Conservation (phyloP, 345 rosid species). For the Populus pruinosa region DNA sequence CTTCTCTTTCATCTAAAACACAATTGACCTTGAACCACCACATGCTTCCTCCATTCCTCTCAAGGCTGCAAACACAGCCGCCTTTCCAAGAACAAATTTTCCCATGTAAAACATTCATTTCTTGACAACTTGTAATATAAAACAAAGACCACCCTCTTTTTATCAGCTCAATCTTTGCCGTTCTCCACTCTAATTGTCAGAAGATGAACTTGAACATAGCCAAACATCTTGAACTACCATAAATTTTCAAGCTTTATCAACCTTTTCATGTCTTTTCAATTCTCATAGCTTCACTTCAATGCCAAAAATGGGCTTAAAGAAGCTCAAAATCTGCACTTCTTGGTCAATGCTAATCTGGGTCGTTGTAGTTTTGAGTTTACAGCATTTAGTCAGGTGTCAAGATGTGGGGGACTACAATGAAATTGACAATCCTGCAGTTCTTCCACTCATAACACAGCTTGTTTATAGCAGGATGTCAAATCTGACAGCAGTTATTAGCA, state of each 20-base stretch:
- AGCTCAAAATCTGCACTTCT: constrained; percentile 26
- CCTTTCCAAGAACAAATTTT: background rate
- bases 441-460: constrained; percentile 41
- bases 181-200: background rate
- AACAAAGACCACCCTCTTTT: no score
- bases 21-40: background rate
- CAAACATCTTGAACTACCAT: background rate
- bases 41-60: background rate
- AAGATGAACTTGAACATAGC: background rate
- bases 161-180: background rate
- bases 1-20: background rate
- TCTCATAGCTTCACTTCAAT: background rate
- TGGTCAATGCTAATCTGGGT: constrained; percentile 40
- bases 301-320: constrained; percentile 33
- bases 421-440: constrained; percentile 49
- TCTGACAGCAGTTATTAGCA: constrained; percentile 49
- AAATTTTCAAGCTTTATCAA: background rate
- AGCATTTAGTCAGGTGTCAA: constrained; percentile 42
- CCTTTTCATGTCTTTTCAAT: background rate
- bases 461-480: constrained; percentile 48
- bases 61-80: background rate
- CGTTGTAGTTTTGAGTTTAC: constrained; percentile 38
- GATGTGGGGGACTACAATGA: constrained; percentile 44
- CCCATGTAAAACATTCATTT: no score
- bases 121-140: no score